A percentile compares a stretch with the other conserved stretches of the same genome.
Conservation (phyloP, 768 basidiomycete species). For the Sarcodon aspratus region DNA sequence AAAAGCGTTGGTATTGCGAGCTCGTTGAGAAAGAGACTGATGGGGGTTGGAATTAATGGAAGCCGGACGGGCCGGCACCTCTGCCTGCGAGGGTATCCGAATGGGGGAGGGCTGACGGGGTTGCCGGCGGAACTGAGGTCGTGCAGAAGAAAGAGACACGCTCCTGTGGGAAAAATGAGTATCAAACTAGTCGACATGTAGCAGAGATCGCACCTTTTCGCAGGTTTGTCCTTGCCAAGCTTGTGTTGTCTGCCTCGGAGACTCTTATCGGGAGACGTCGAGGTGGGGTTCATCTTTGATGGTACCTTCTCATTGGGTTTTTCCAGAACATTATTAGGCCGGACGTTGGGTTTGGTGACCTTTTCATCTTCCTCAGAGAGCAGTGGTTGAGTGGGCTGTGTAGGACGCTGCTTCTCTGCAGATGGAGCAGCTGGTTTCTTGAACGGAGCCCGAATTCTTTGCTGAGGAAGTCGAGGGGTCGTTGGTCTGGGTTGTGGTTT, state of each 20-base stretch:
- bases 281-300: background rate
- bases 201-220: conserved; percentile 12
- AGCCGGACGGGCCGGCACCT: conserved; percentile 21
- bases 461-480: conserved; percentile 1
- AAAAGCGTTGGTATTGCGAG: conserved; percentile 27
- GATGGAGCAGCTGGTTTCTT: background rate
- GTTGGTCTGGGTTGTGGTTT: no score
- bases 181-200: conserved; percentile 2
- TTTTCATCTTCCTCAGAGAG: no score
- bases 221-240: conserved; percentile 6
- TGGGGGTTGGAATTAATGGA: conserved; percentile 15
- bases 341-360: no score
- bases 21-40: conserved; percentile 15
- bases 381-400: no score
- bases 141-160: conserved; percentile 30
- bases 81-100: conserved; percentile 52
- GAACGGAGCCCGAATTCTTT: conserved; percentile 4
- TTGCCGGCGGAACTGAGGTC: conserved; percentile 34
- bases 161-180: conserved; percentile 21
- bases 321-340: no score
- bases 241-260: conserved; percentile 1
- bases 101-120: conserved; percentile 47
- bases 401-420: no score
- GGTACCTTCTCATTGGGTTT: background rate
- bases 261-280: background rate